Conservation (phyloP, 2,329 filamentous ascomycete genomes). For the Talaromyces sp. region DNA sequence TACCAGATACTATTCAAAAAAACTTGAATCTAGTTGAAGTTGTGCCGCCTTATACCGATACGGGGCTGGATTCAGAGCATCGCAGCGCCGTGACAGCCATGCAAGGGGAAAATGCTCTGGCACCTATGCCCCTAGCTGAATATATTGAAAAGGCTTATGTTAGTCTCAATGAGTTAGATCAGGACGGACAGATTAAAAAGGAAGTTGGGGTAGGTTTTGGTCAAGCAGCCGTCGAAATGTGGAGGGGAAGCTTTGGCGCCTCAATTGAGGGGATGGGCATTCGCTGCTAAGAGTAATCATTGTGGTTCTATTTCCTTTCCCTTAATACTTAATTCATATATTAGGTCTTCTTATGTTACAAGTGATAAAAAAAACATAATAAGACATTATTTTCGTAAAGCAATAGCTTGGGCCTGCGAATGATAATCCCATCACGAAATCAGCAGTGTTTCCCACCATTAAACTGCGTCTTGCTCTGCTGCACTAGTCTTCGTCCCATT, state of each 20-base stretch:
- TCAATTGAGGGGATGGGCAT: constrained; percentile 8
- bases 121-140: constrained; percentile 11
- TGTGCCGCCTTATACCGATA: constrained; percentile 11
- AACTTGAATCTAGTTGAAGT: constrained; percentile 13
- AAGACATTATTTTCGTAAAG: not conserved
- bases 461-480: no score
- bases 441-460: no score
- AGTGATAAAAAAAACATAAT: not conserved
- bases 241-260: constrained; percentile 9
- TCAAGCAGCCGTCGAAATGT: not conserved
- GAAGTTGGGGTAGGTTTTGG: constrained; percentile 9
- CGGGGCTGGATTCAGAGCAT: constrained; percentile 1
- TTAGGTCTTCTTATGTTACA: not conserved
- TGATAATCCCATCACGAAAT: no score
- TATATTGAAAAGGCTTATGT: not conserved
- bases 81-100: not conserved
- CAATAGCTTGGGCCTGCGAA: not conserved
- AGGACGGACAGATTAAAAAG: constrained; percentile 3
- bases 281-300: not conserved
- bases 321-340: not conserved
- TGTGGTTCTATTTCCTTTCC: no score
- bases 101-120: constrained; percentile 5
- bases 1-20: not conserved
- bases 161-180: constrained; percentile 1
- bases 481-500: no score